These are phyloP conservation scores for Leccinum obscurum DNA, from an alignment of 768 basidiomycete species.

Conservation along the genomic window DNA sequence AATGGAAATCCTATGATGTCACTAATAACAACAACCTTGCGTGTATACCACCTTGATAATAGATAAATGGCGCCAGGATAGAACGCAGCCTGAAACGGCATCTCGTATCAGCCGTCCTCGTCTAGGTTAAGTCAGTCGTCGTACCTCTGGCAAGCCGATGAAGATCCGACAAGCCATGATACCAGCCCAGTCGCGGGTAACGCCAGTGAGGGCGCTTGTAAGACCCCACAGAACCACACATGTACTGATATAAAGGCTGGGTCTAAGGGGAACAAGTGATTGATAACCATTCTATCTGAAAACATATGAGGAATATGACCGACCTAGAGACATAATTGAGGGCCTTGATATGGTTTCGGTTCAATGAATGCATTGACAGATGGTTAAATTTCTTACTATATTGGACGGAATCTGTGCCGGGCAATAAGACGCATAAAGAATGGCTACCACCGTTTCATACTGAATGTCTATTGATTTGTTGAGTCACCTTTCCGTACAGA, in stretches of 20 bases:
- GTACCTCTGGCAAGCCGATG: conserved; percentile 61
- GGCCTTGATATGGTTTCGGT: conserved; percentile 37
- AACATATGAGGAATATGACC: neutral
- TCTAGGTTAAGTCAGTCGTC: neutral
- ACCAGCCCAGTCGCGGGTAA: conserved; percentile 48
- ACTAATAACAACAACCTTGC: conserved; percentile 23
- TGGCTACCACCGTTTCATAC: conserved; percentile 51
- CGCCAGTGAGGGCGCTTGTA: conserved; percentile 63
- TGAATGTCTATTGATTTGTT: conserved; percentile 42
- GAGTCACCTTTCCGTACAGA: neutral
- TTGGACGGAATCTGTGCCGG: conserved; percentile 69
- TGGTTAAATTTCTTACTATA: conserved; percentile 42
- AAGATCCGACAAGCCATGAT: conserved; percentile 59
- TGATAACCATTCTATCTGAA: neutral
- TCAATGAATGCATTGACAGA: too few species aligned
- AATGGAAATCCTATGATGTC: neutral
- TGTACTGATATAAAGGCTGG: conserved; percentile 58
- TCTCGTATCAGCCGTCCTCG: neutral
- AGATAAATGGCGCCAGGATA: conserved; percentile 56
- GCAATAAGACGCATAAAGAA: conserved; percentile 58
- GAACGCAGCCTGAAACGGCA: conserved; percentile 49
- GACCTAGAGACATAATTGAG: conserved; percentile 55
- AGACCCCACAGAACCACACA: conserved; percentile 66
- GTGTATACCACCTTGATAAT: conserved; percentile 58
- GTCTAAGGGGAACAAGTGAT: conserved; percentile 36